A percentile compares a stretch with the other conserved stretches of the same genome.
Evolutionary conservation across 306 rosid species (phyloP).

Genomic region (Quercus mongolica): DNA sequence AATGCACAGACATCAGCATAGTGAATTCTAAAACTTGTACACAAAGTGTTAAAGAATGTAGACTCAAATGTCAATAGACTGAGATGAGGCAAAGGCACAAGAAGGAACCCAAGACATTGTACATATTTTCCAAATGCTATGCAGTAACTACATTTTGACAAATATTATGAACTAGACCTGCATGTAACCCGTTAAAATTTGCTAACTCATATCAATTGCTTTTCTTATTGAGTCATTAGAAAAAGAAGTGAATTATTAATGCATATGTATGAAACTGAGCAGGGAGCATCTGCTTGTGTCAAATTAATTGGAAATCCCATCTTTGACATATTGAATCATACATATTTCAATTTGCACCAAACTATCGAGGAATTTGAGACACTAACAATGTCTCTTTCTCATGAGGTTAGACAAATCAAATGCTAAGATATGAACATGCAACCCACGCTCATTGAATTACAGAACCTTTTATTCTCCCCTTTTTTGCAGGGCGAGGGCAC

Average conservation of each 20-base stretch:
- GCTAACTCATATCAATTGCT: background rate
- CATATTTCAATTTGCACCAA: background rate
- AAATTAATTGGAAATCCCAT: background rate
- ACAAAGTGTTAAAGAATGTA: background rate
- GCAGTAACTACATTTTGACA: background rate
- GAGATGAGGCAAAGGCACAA: background rate
- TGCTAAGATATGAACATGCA: background rate
- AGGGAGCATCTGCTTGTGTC: background rate
- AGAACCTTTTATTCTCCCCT: background rate
- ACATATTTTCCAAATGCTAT: background rate
- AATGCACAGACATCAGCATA: conserved; percentile 13
- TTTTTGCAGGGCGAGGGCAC: background rate
- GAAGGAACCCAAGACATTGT: background rate
- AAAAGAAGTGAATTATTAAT: background rate
- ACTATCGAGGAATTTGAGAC: background rate
- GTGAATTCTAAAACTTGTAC: conserved; percentile 18
- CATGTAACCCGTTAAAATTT: conserved; percentile 1
- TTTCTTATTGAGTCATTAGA: background rate
- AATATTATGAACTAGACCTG: background rate
- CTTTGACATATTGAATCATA: background rate
- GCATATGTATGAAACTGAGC: background rate
- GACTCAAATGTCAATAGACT: conserved; percentile 7
- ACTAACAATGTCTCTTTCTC: background rate
- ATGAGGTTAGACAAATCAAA: background rate
- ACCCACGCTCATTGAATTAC: background rate